Base-by-base conservation (phyloP, 805 yeast species). In the Cephaloascus fragrans region DNA sequence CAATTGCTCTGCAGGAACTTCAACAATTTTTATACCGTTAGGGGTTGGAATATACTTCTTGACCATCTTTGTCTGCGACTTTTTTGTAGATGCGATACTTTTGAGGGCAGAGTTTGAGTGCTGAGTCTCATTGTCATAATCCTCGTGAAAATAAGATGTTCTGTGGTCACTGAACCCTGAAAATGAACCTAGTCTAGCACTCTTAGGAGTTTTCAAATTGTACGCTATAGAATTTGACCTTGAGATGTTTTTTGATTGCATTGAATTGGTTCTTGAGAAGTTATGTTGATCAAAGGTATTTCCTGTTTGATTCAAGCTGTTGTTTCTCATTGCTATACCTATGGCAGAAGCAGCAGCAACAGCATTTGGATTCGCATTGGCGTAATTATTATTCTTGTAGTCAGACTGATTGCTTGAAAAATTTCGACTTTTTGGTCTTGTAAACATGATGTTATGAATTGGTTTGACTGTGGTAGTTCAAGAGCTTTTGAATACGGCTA, bases 41-140 rank as follows among this genome's bases (percentile, higher is more conserved):
- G 84, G 78, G 2, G 87, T 80, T 2, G 93, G 90, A 35, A 83
- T 69, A 59, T 82, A 83, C 45, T 75, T 80, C 46, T 78, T 80
- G 8, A 81, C 71, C 60, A 73, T 80, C 39, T 62, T 71, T 12
- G 65, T 63, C 9, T 9, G 18, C 10, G 35, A 9, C 18, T 10
- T 9, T 10, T 32, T 32, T 32, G 35, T 9, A 9, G 18, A 9
- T 9, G 35, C 9, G 8, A 14, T 16, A 6, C 8, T 20, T 23
- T 34, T 18, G 6, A n/a, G 5, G 6, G 28, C 28, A 8, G 10
- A 6, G 28, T 23, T 23, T 15, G 16, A 32, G 35, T 17, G 9
- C 35, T n/a, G 15, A 17, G 10, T 9, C 14, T 8, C 17, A 18
- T 16, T 34, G 6, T 12, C n/a, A 19, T 16, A 6, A 9, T 16